Evolutionary conservation across 352 stramenopile genomes (phyloP), one percentile per base, ranked within the genome.

Genomic region (Peronospora belbahrii): DNA sequence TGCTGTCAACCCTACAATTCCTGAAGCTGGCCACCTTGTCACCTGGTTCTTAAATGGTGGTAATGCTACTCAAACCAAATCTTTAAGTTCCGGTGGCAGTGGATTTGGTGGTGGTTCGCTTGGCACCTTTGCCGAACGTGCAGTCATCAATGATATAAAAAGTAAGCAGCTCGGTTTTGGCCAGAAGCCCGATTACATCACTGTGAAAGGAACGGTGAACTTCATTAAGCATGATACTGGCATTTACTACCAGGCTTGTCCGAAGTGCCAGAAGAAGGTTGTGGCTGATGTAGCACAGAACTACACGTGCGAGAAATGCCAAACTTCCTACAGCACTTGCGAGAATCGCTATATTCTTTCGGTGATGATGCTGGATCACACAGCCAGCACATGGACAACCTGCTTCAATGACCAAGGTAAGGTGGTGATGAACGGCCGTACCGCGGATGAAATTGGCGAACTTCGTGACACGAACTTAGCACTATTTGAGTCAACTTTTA

Each of bases 351-450:
- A 95, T 80, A 97, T 98, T 50, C 82, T 98, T 57, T 97, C 85
- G 39, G 76, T 95, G 14, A 83, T 89, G 15, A 74, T 98, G 37
- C 73, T 91, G 36, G 96, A 99, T 67, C 79, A 96, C 62, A 97
- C 93, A 27, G 86, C 78, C 27, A 96, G 76, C 40, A 88, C 85
- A 20, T 99, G 94, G 92, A 95, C 97, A 38, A 97, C 87, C 18
- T 84, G 94, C 43, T 99, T 98, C 63, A 97, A 99, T 60, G 95
- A 98, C 55, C 82, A 97, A 63, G 95, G 89, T 25, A 84, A 97
- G 64, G 65, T 87, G n/a, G 55, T 98, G 23, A 84, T 99, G 35
- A 83, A 90, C 38, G 73, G 75, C 45, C 71, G 78, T 19, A 96
- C 81, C 14, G 96, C 96, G 2, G 88, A 98, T 67, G 87, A 98